Percentiles rank a stretch among this genome's conserved stretches.
Conservation (phyloP, 164 flowering plant genomes). For the Kalanchoe fedtschenkoi region DNA sequence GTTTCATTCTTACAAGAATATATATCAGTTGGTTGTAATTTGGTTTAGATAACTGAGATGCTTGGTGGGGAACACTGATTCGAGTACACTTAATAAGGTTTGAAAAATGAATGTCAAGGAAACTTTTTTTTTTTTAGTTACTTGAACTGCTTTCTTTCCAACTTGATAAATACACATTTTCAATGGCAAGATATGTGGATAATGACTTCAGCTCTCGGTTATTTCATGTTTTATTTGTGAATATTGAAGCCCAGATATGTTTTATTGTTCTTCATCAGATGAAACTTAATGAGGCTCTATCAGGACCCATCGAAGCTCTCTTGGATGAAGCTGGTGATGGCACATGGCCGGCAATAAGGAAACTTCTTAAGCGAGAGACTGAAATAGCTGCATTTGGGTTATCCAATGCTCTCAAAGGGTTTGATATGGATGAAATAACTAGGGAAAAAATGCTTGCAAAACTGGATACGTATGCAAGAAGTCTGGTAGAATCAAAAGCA, state of each 20-base stretch:
- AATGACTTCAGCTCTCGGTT: background rate
- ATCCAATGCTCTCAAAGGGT: slow-evolving; percentile 65
- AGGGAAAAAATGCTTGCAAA: slow-evolving; percentile 45
- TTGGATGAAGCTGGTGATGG: slow-evolving; percentile 71
- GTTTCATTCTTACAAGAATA: too few relatives aligned
- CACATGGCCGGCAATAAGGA: slow-evolving; percentile 92
- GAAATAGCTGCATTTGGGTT: slow-evolving; percentile 62
- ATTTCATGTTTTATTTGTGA: background rate
- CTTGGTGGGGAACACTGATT: too few relatives aligned
- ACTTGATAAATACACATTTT: background rate
- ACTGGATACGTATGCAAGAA: slow-evolving; percentile 55
- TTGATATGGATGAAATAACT: slow-evolving; percentile 64
- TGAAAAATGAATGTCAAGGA: too few relatives aligned
- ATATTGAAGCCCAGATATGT: background rate
- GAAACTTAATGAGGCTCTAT: slow-evolving; percentile 63
- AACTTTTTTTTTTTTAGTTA: background rate
- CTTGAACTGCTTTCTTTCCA: too few relatives aligned
- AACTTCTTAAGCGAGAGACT: slow-evolving; percentile 66
- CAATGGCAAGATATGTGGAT: background rate
- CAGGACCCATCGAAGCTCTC: slow-evolving; percentile 86
- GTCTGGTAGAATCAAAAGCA: slow-evolving; percentile 71
- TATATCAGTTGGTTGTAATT: too few relatives aligned
- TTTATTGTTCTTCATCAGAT: slow-evolving; percentile 25
- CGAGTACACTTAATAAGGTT: too few relatives aligned
- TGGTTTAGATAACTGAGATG: too few relatives aligned